Base-by-base conservation (phyloP, 768 basidiomycete species). In the Kwoniella sp. region DNA sequence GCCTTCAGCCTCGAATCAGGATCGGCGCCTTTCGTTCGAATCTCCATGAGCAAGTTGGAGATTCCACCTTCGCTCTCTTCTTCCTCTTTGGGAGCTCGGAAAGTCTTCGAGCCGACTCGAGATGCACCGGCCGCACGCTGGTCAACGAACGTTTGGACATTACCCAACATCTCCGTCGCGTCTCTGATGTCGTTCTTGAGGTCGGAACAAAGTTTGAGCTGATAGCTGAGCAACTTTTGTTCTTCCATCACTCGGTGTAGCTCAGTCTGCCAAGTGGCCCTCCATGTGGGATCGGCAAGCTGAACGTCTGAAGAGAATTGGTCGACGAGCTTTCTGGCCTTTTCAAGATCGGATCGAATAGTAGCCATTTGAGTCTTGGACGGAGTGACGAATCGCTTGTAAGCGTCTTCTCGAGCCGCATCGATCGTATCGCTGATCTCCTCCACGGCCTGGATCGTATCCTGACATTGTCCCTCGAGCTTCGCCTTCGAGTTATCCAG, bases 201-300 rank as follows among this genome's bases (percentile, higher is more conserved):
- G 74, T 99, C 95, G 53, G 83, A 83, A 62, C 95, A 83, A 78
- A 99, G 86, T 79, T 93, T 92, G 77, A 94, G 91, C 79, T 97
- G 94, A 74, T 96, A 90, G 8, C 86, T 87, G 64, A 97, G 82
- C 83, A 96, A 90, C 70, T 93, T 90, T 77, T 99, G 94, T 79
- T 99, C 95, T 78, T 96, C 93, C 62, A 97, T 90, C 60, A 99
- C 93, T 68, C 92, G 91, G 83, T 92, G 90, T 77, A 99, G 79
- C 82, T 99, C 95, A 76, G 91, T 88, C 74, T 91, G 90, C 95
- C 95, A 99, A 21, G 93, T 97, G 85, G 94, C 92, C 84, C 94
- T 91, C 95, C 95, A 99, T 85, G 91, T 91, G 47, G 95, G 92
- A 74, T 90, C 92, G 73, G 94, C 85, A 12, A 90, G 89, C 70